A percentile compares a stretch with the other conserved stretches of the same genome.
Evolutionary conservation across 768 basidiomycete species (phyloP).

Genomic region (Xerocomellus intermedius): DNA sequence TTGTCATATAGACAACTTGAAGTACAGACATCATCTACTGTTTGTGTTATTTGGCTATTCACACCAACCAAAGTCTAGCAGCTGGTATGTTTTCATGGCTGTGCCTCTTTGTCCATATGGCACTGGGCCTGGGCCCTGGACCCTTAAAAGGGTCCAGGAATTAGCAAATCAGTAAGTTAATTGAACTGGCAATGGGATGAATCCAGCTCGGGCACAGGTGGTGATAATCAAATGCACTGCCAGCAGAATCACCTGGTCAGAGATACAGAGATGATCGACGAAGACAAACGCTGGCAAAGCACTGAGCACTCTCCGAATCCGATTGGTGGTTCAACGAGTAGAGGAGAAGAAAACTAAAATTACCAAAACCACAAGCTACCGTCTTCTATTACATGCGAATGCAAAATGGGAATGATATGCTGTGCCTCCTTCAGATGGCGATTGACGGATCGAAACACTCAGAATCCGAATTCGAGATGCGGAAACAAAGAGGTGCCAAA

Average conservation of each 20-base stretch:
- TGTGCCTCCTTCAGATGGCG: slow-evolving; percentile 76
- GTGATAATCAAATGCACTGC: not conserved
- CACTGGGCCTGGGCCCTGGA: too few relatives aligned
- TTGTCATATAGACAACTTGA: too few relatives aligned
- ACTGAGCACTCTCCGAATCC: slow-evolving; percentile 5
- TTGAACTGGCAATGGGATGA: too few relatives aligned
- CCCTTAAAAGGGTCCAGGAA: too few relatives aligned
- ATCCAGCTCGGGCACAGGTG: too few relatives aligned
- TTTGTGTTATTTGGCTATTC: too few relatives aligned
- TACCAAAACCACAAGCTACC: slow-evolving; percentile 31
- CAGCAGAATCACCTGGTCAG: slow-evolving; percentile 8
- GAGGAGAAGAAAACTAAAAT: slow-evolving; percentile 15
- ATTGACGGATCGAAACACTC: slow-evolving; percentile 28
- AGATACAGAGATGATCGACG: slow-evolving; percentile 14
- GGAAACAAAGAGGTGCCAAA: slow-evolving; percentile 17
- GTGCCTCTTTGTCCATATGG: too few relatives aligned
- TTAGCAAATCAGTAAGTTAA: too few relatives aligned
- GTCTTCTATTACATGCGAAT: slow-evolving; percentile 60
- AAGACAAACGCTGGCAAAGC: slow-evolving; percentile 6
- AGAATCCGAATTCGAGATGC: slow-evolving; percentile 15
- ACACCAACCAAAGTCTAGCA: too few relatives aligned
- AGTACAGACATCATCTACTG: too few relatives aligned
- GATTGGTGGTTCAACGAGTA: slow-evolving; percentile 7
- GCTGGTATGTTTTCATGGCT: too few relatives aligned
- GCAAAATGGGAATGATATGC: slow-evolving; percentile 43